Evolutionary conservation across 208 protist genomes (phyloP).

Genomic region (Trypanosoma platydactyli): DNA sequence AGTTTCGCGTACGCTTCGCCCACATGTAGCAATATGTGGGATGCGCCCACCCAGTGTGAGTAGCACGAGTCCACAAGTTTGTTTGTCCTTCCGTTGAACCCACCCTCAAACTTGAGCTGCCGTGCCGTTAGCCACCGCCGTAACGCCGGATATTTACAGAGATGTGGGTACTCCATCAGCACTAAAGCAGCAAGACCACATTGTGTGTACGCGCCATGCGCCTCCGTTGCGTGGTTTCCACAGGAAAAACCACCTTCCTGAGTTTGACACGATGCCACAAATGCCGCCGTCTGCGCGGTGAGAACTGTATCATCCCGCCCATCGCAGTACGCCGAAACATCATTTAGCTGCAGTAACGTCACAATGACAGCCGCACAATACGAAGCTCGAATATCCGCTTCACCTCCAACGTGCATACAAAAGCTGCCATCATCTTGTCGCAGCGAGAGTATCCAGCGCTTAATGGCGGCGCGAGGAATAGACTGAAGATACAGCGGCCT

Average conservation of each 20-base stretch:
- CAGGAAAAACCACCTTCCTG: slow-evolving; percentile 92
- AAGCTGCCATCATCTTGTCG: slow-evolving; percentile 79
- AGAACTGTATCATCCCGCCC: slow-evolving; percentile 43
- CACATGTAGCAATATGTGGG: slow-evolving; percentile 61
- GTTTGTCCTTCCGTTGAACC: slow-evolving; percentile 96
- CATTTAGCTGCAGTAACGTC: slow-evolving; percentile 64
- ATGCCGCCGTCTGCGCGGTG: slow-evolving; percentile 48
- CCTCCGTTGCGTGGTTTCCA: slow-evolving; percentile 49
- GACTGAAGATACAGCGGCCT: slow-evolving; percentile 25
- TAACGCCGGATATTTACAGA: slow-evolving; percentile 51
- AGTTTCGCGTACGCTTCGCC: slow-evolving; percentile 47
- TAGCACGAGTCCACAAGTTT: slow-evolving; percentile 98
- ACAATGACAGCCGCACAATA: slow-evolving; percentile 87
- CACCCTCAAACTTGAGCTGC: slow-evolving; percentile 84
- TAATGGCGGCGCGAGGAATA: slow-evolving; percentile 76
- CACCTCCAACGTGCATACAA: slow-evolving; percentile 78
- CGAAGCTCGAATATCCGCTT: slow-evolving; percentile 84
- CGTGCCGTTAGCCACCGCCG: slow-evolving; percentile 78
- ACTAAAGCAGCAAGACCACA: slow-evolving; percentile 80
- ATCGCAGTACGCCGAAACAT: slow-evolving; percentile 28
- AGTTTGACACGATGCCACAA: slow-evolving; percentile 83
- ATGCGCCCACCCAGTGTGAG: slow-evolving; percentile 95
- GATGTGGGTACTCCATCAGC: slow-evolving; percentile 56
- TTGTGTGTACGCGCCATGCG: slow-evolving; percentile 93
- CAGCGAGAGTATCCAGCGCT: slow-evolving; percentile 83